Percentiles rank a stretch among this genome's conserved stretches.
Evolutionary conservation across 2,329 filamentous ascomycete genomes (phyloP).

Genomic region (Raffaelea arxii): DNA sequence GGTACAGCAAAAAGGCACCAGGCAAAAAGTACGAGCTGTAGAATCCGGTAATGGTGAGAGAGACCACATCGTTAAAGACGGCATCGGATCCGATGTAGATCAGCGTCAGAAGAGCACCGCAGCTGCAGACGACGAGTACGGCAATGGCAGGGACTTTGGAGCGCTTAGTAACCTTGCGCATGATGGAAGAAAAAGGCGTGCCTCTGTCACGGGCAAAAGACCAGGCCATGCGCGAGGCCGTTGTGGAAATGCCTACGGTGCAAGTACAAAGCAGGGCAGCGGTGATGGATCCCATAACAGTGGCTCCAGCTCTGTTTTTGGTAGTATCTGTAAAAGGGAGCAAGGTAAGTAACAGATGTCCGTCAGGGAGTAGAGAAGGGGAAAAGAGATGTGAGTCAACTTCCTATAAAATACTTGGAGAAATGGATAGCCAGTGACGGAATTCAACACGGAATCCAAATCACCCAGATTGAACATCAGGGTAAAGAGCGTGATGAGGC

Average conservation of each 20-base stretch:
- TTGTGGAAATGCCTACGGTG: slow-evolving; percentile 41
- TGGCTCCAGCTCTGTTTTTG: slow-evolving; percentile 33
- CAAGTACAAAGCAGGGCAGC: slow-evolving; percentile 35
- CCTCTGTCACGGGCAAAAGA: slow-evolving; percentile 37
- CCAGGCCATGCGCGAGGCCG: slow-evolving; percentile 39
- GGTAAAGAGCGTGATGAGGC: slow-evolving; percentile 25
- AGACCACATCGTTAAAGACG: slow-evolving; percentile 5
- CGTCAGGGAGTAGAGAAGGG: background rate
- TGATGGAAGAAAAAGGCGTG: slow-evolving; percentile 27
- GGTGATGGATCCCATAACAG: slow-evolving; percentile 37
- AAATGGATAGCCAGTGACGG: slow-evolving; percentile 28
- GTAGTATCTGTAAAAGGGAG: slow-evolving; percentile 36
- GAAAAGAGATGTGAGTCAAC: background rate
- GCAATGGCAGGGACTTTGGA: slow-evolving; percentile 27
- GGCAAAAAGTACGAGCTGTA: slow-evolving; percentile 37
- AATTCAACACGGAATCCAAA: slow-evolving; percentile 11
- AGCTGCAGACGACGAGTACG: background rate
- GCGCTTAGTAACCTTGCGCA: slow-evolving; percentile 23
- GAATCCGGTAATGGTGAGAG: slow-evolving; percentile 22
- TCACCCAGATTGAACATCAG: slow-evolving; percentile 23
- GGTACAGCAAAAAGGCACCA: slow-evolving; percentile 29
- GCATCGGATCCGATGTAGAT: slow-evolving; percentile 7
- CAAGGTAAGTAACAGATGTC: background rate
- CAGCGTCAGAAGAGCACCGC: slow-evolving; percentile 1
- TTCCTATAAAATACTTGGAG: slow-evolving; percentile 48